Base-by-base conservation (phyloP, 2,329 filamentous ascomycete species). In the Immersiporthe knoxdaviesiana region DNA sequence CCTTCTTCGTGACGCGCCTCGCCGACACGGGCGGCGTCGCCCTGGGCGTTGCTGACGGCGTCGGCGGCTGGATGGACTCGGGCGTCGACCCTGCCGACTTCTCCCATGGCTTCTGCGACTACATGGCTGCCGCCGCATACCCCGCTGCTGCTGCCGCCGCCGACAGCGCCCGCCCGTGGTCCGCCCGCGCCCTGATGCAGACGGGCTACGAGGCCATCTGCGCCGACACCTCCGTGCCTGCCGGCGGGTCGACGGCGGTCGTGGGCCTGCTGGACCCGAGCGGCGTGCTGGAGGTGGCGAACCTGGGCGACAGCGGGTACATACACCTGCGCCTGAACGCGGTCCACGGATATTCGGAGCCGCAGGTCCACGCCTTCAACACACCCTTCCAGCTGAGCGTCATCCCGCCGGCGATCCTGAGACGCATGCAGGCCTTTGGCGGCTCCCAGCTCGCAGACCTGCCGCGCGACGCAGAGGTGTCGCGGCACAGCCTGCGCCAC, bases 351-450 rank as follows among this genome's bases (percentile, higher is more conserved):
- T 91, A 90, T 76, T 97, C 94, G 1, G 87, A 90, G 62, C 91
- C 93, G 32, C 96, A 99, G 80, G 97, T 94, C 0, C 96, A 99
- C 79, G 94, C 91, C 58, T 99, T 99, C 86, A 99, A 99, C 80
- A 98, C 96, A 0, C 96, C 96, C 0, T 99, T 92, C 77, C 96
- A 99, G 79, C 87, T 99, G 54, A 95, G 93, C 66, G 90, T 97
- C 66, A 90, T 97, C 10, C 95, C 96, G 0, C 88, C 91, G 3
- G 88, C 87, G 74, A 90, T 97, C 80, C 87, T 93, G 68, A 88
- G 89, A 30, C 92, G 96, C 75, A 91, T 94, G 75, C 88, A 90
- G 16, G 88, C 93, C 37, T 98, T 97, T 78, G 95, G 95, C 27
- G 93, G 93, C 59, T 84, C 87, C 1, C 92, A 92, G 72, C 87